Evolutionary conservation across 768 basidiomycete species (phyloP).

Genomic region (Chalciporus pseudorubinellus): DNA sequence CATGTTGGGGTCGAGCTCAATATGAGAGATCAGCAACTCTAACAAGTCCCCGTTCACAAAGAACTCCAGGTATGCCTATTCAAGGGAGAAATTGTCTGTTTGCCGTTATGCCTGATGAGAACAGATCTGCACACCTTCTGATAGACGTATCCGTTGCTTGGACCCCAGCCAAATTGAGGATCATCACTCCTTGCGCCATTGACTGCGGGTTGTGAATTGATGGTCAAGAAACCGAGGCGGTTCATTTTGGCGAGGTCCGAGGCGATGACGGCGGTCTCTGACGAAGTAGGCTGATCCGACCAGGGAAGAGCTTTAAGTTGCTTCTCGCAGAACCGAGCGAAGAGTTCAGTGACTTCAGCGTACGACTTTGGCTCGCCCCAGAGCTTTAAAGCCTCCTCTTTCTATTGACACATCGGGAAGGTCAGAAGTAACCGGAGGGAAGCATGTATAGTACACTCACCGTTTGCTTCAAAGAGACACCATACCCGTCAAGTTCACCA

Average conservation of each 20-base stretch:
- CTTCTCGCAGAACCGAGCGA: conserved; percentile 78
- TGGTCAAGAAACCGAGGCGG: conserved; percentile 88
- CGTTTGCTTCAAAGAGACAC: conserved; percentile 87
- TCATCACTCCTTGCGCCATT: conserved; percentile 86
- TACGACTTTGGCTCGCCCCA: conserved; percentile 81
- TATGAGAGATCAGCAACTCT: conserved; percentile 67
- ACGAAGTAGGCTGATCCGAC: conserved; percentile 86
- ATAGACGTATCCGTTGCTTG: conserved; percentile 89
- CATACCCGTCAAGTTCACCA: conserved; percentile 96
- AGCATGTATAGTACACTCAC: conserved; percentile 40
- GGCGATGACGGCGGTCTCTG: conserved; percentile 81
- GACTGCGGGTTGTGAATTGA: conserved; percentile 96
- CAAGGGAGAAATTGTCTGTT: background rate
- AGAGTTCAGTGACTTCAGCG: conserved; percentile 68
- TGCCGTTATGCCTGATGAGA: background rate
- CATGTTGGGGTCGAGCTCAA: conserved; percentile 83
- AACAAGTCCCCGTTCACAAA: conserved; percentile 81
- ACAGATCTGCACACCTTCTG: conserved; percentile 64
- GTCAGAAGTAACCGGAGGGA: conserved; percentile 3
- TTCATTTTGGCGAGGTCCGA: conserved; percentile 82
- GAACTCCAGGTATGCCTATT: conserved; percentile 92
- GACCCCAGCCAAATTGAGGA: conserved; percentile 90
- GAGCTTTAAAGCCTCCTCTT: conserved; percentile 79
- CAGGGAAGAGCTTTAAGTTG: conserved; percentile 83
- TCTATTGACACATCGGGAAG: conserved; percentile 42